Percentiles rank a stretch among this genome's conserved stretches.
Conservation (phyloP, 306 rosid genomes). For the Albizia julibrissin region DNA sequence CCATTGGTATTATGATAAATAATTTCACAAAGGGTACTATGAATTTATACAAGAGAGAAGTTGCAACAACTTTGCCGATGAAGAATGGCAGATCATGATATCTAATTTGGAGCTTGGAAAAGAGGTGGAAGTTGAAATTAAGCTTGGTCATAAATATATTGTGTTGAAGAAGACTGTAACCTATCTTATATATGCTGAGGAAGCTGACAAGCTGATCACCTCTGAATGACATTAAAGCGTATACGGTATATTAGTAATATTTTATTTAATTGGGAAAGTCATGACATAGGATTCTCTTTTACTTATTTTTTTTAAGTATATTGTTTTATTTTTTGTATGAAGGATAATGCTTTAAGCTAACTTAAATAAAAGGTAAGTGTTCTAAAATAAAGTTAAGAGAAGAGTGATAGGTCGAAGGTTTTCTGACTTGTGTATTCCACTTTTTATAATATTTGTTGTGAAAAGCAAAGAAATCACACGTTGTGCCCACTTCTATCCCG, state of each 20-base stretch:
- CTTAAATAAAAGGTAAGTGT: too few species aligned
- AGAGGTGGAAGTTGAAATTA: background rate
- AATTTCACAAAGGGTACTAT: too few species aligned
- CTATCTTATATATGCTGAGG: background rate
- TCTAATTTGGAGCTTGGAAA: background rate
- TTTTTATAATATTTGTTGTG: background rate
- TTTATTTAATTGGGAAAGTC: too few species aligned
- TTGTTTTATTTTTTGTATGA: too few species aligned
- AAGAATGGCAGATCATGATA: background rate
- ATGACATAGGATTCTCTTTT: background rate
- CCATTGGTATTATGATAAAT: too few species aligned
- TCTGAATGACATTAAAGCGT: background rate
- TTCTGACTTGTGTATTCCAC: background rate
- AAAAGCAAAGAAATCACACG: background rate
- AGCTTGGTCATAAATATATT: background rate
- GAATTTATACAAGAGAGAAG: too few species aligned
- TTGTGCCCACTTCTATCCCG: too few species aligned
- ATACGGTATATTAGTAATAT: background rate
- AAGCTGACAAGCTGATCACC: background rate
- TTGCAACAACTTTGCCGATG: too few species aligned
- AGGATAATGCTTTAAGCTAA: background rate
- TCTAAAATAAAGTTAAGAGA: background rate
- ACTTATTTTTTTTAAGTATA: background rate
- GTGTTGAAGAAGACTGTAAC: background rate
- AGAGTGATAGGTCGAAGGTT: background rate